These are phyloP conservation scores for Sedum album DNA, from an alignment of 164 flowering plant genomes.

Conservation along the genomic window DNA sequence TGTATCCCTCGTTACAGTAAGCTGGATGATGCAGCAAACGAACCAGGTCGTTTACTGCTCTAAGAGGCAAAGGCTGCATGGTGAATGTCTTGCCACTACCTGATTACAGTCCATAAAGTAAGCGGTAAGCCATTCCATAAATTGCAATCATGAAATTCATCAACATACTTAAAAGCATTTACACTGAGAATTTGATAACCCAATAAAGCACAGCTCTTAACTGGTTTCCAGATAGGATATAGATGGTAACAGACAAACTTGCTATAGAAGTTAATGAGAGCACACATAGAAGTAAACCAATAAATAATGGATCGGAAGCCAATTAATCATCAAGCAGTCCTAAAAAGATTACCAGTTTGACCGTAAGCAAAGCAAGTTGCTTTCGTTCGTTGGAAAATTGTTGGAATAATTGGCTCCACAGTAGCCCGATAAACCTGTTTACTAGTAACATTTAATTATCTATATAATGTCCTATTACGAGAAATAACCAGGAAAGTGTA, in stretches of 20 bases:
- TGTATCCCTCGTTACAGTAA: too few species aligned
- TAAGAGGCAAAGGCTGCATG: too few species aligned
- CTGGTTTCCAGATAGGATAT: not conserved
- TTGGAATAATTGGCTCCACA: too few species aligned
- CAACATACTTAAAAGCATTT: too few species aligned
- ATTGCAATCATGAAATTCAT: not conserved
- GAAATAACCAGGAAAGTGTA: not conserved
- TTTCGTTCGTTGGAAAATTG: too few species aligned
- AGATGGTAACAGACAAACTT: not conserved
- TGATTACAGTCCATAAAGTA: slow-evolving; percentile 21
- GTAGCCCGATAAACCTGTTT: too few species aligned
- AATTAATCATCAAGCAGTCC: not conserved
- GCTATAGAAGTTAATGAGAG: too few species aligned
- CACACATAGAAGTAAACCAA: not conserved
- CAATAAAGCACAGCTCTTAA: not conserved
- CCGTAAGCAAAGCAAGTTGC: slow-evolving; percentile 99
- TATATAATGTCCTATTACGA: not conserved
- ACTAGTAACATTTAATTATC: slow-evolving; percentile 8
- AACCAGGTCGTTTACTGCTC: slow-evolving; percentile 89
- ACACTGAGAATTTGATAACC: too few species aligned
- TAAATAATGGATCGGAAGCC: not conserved
- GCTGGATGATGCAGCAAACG: slow-evolving; percentile 78
- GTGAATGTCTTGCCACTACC: too few species aligned
- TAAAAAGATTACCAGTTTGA: slow-evolving; percentile 64
- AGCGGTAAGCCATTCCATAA: not conserved